phyloP scores from a whole-genome alignment of 1,284 basidiomycete genomes.

The Trametes polyzona region DNA sequence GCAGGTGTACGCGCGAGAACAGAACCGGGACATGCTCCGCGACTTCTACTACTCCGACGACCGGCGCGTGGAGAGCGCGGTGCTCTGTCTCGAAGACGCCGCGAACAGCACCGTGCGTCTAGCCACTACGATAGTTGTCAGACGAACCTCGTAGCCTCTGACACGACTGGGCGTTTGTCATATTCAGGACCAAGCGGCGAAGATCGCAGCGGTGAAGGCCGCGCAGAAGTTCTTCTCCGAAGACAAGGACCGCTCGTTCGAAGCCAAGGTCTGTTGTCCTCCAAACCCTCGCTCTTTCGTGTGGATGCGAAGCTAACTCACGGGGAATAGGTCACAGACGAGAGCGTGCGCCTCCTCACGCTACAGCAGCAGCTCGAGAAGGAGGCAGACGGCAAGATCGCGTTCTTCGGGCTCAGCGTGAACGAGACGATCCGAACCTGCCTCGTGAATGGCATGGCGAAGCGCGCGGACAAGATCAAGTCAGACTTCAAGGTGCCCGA shows the following conservation, averaged over 20 bases:
- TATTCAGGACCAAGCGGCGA: constrained; percentile 67
- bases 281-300: neutral
- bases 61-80: constrained; percentile 88
- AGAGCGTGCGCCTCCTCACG: constrained; percentile 75
- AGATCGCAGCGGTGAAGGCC: constrained; percentile 73
- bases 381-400: constrained; percentile 78
- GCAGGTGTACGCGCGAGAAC: constrained; percentile 88
- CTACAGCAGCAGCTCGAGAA: constrained; percentile 88
- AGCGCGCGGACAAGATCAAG: constrained; percentile 86
- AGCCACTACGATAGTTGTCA: neutral
- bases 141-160: no score
- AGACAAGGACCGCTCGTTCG: constrained; percentile 89
- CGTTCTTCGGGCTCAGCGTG: constrained; percentile 80
- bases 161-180: neutral
- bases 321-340: constrained; percentile 81
- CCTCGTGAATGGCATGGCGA: constrained; percentile 77
- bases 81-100: constrained; percentile 86
- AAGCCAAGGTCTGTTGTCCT: constrained; percentile 72
- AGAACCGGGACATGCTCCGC: constrained; percentile 88
- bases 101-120: constrained; percentile 56
- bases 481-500: constrained; percentile 91
- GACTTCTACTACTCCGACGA: constrained; percentile 99
- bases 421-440: constrained; percentile 83
- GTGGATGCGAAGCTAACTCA: neutral
- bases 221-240: constrained; percentile 94